Base-by-base conservation (phyloP, 2,329 filamentous ascomycete genomes). In the Orbilia blumenaviensis region DNA sequence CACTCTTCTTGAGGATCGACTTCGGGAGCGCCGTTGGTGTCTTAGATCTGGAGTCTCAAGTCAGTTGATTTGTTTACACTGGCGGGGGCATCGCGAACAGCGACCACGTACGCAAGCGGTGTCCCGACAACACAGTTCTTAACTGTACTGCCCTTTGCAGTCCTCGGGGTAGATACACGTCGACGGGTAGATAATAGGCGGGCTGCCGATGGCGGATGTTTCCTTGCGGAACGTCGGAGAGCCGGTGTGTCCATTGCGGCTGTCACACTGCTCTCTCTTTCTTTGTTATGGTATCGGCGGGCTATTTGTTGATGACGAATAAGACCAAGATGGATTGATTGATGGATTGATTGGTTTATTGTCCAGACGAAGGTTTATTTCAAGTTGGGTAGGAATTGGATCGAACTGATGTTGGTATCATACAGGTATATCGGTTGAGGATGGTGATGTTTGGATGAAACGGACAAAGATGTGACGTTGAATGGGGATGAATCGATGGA, bases 181-280 rank as follows among this genome's bases (percentile, higher is more conserved):
- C 42, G 16, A 21, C 67, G 67, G 12, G 46, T 38, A 36, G 38
- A 56, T 34, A 42, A 44, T 9, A 36, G 21, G 18, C 34, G 50
- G 29, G 52, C 23, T 8, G 60, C 16, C 10, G 50, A 64, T 25
- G 61, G 42, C 23, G 54, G 32, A 18, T 50, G 61, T 42, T 62
- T 74, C 54, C 69, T 74, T 18, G 38, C 62, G 32, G 69, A 74
- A n/a, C 69, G 69, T 38, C 69, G 69, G 3, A 62, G 52, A 29
- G 62, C 62, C 4, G 52, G 54, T n/a, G 62, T 56, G 10, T 66
- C 54, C 62, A 74, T 69, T 21, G 25, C n/a, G n/a, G n/a, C n/a
- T n/a, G n/a, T n/a, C n/a, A n/a, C n/a, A n/a, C n/a, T n/a, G n/a
- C n/a, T n/a, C n/a, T n/a, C n/a, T n/a, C n/a, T n/a, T n/a, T n/a